These are phyloP conservation scores for Backusella westeae DNA, from an alignment of 192 early-diverging fungal species.

Conservation along the genomic window DNA sequence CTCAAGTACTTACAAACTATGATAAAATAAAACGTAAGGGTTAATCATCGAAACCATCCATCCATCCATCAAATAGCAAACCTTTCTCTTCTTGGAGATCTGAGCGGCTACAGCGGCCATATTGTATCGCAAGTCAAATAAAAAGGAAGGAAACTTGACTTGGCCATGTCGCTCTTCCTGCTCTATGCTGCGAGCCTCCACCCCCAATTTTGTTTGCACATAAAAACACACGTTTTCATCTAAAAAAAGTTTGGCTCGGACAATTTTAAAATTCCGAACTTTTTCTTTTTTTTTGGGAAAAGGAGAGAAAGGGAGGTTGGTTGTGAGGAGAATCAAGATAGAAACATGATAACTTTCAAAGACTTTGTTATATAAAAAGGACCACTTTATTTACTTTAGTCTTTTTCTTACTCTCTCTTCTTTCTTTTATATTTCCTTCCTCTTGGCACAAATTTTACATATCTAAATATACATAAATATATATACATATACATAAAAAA, in stretches of 20 bases:
- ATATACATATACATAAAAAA: not conserved
- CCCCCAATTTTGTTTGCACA: not conserved
- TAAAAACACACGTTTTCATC: not conserved
- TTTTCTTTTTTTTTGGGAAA: not conserved
- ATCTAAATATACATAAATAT: not conserved
- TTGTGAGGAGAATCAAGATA: not conserved
- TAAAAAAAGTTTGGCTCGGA: constrained; percentile 5
- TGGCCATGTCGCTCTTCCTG: not conserved
- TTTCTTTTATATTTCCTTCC: not conserved
- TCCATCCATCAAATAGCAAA: constrained; percentile 4
- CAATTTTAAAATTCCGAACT: not conserved
- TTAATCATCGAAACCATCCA: not conserved
- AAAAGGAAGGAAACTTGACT: constrained; percentile 22
- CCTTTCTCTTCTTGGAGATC: constrained; percentile 19
- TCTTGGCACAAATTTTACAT: not conserved
- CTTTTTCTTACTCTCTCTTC: not conserved
- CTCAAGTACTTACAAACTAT: constrained; percentile 9
- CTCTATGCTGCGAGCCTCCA: not conserved
- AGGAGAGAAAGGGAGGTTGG: not conserved
- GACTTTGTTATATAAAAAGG: not conserved
- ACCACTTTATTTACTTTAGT: not conserved
- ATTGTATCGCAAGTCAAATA: constrained; percentile 9
- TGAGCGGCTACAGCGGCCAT: constrained; percentile 19
- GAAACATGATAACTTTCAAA: not conserved
- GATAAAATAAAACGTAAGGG: not conserved